Percentiles rank a stretch among this genome's conserved stretches.
These are phyloP conservation scores for Chytriomyces confervae DNA, from an alignment of 192 early-diverging fungal genomes.

Conservation along the genomic window DNA sequence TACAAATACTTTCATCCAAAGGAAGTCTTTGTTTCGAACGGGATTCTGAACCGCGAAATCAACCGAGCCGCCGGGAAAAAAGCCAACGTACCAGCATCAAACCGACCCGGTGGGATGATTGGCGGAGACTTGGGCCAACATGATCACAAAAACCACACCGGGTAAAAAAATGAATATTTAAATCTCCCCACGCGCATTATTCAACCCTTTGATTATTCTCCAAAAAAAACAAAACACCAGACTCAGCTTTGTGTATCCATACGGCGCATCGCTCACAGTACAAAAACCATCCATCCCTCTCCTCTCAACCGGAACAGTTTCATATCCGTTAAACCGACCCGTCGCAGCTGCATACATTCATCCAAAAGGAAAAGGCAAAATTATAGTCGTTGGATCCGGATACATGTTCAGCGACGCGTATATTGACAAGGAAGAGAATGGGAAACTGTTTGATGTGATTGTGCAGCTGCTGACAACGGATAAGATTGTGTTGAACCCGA, in stretches of 20 bases:
- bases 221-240: not conserved
- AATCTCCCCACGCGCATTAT: not conserved
- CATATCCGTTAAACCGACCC: slow-evolving; percentile 66
- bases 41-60: slow-evolving; percentile 66
- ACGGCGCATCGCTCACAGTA: slow-evolving; percentile 66
- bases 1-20: slow-evolving; percentile 71
- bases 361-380: slow-evolving; percentile 56
- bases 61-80: slow-evolving; percentile 65
- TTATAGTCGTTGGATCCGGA: slow-evolving; percentile 59
- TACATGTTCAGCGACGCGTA: slow-evolving; percentile 68
- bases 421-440: slow-evolving; percentile 70
- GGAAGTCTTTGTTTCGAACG: slow-evolving; percentile 64
- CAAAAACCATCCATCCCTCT: slow-evolving; percentile 70
- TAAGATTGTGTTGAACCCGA: slow-evolving; percentile 61
- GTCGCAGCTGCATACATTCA: slow-evolving; percentile 58
- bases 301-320: slow-evolving; percentile 63
- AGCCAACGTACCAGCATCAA: slow-evolving; percentile 17
- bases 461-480: slow-evolving; percentile 65
- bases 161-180: not conserved
- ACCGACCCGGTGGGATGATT: slow-evolving; percentile 27
- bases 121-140: slow-evolving; percentile 20
- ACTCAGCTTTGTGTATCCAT: slow-evolving; percentile 59
- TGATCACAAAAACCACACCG: slow-evolving; percentile 34
- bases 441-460: slow-evolving; percentile 64
- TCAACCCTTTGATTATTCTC: not conserved